Percentiles rank a stretch among this genome's conserved stretches.
Evolutionary conservation across 1,284 basidiomycete genomes (phyloP).

Genomic region (Calocybe gambosa): DNA sequence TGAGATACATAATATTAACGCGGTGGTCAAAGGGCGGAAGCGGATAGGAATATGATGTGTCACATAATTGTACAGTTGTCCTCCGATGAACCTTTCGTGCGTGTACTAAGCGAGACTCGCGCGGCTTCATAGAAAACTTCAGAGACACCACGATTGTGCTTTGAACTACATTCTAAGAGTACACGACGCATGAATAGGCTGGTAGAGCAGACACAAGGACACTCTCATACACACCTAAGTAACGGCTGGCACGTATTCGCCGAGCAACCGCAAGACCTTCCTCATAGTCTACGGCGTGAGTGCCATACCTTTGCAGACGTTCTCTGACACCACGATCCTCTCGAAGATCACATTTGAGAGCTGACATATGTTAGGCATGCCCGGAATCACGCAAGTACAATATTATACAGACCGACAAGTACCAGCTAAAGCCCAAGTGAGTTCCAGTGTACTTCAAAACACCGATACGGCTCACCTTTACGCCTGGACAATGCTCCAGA

Average conservation of each 20-base stretch:
- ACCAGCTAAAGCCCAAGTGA: slow-evolving; percentile 50
- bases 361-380: slow-evolving; percentile 33
- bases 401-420: slow-evolving; percentile 69
- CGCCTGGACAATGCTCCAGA: slow-evolving; percentile 86
- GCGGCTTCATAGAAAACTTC: slow-evolving; percentile 92
- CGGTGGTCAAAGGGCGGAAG: neutral
- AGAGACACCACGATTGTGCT: slow-evolving; percentile 88
- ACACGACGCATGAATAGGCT: neutral
- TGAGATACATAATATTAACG: slow-evolving; percentile 17
- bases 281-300: slow-evolving; percentile 80
- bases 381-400: slow-evolving; percentile 1
- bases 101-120: slow-evolving; percentile 72
- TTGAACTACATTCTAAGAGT: slow-evolving; percentile 87
- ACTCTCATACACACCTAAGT: slow-evolving; percentile 64
- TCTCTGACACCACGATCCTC: slow-evolving; percentile 69
- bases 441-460: neutral
- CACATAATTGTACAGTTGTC: slow-evolving; percentile 51
- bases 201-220: neutral
- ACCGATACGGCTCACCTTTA: slow-evolving; percentile 55
- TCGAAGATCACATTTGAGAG: slow-evolving; percentile 91
- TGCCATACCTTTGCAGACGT: slow-evolving; percentile 60
- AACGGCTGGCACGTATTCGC: slow-evolving; percentile 87
- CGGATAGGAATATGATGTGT: slow-evolving; percentile 14
- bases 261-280: slow-evolving; percentile 84
- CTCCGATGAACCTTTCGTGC: slow-evolving; percentile 58